A percentile compares a stretch with the other conserved stretches of the same genome.
phyloP scores from a whole-genome alignment of 148 eudicot genomes.

The Diospyros kaki region DNA sequence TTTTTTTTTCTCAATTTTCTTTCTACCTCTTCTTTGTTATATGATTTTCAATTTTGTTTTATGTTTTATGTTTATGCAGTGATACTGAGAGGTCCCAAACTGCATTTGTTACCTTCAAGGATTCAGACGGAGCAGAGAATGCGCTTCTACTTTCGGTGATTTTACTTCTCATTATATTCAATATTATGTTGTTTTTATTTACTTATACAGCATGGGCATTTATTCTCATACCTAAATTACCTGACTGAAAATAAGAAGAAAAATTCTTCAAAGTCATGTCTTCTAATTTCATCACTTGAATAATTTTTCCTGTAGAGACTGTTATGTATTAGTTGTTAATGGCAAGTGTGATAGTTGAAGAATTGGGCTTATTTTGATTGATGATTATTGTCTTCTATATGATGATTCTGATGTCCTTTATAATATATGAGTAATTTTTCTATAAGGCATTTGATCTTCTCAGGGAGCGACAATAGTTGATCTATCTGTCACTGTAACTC shows the following conservation, averaged over 20 bases:
- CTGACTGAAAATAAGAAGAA: too few species aligned
- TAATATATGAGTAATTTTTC: not conserved
- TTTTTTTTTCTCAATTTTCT: not conserved
- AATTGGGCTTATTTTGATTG: too few species aligned
- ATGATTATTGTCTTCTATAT: too few species aligned
- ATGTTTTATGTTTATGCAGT: not conserved
- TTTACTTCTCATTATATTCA: not conserved
- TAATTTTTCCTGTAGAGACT: too few species aligned
- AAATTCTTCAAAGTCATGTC: too few species aligned
- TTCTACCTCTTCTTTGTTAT: not conserved
- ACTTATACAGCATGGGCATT: not conserved
- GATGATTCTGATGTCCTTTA: too few species aligned
- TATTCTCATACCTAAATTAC: not conserved
- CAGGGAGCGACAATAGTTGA: slow-evolving; percentile 96
- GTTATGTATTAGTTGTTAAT: too few species aligned
- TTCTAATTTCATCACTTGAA: too few species aligned
- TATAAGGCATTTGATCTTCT: slow-evolving; percentile 2
- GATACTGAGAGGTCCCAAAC: not conserved
- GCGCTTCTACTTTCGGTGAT: not conserved
- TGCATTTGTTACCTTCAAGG: not conserved
- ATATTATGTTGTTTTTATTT: not conserved
- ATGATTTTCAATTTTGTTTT: not conserved
- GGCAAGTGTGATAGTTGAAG: too few species aligned
- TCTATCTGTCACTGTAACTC: slow-evolving; percentile 45
- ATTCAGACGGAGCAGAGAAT: not conserved